phyloP scores from a whole-genome alignment of 495 filamentous ascomycete genomes.

The Aspergillus campestris region DNA sequence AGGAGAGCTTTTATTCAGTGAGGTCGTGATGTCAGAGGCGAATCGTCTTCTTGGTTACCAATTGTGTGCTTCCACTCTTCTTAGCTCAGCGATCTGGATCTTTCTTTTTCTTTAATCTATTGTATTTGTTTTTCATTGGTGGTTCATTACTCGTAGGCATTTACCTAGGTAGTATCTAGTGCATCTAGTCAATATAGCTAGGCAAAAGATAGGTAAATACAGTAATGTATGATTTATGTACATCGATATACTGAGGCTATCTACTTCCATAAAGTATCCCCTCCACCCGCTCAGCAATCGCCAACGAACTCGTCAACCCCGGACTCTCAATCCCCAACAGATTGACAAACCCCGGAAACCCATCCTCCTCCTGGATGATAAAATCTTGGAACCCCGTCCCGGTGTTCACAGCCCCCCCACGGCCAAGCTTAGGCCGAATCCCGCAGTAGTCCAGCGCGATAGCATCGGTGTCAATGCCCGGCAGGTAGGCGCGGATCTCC shows the following conservation, averaged over 20 bases:
- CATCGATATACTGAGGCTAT: background rate
- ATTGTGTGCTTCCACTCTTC: background rate
- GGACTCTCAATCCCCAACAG: constrained; percentile 92
- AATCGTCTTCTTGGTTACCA: constrained; percentile 2
- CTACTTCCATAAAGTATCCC: constrained; percentile 54
- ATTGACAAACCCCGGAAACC: constrained; percentile 82
- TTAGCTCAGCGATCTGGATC: background rate
- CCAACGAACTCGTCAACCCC: constrained; percentile 80
- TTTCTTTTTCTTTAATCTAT: background rate
- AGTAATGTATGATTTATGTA: background rate
- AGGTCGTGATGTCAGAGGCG: constrained; percentile 5
- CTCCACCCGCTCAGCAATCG: constrained; percentile 79
- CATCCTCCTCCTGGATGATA: constrained; percentile 71
- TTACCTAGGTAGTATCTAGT: too few relatives aligned
- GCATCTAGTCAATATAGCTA: too few relatives aligned
- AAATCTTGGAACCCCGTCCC: constrained; percentile 75
- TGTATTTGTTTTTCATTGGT: background rate
- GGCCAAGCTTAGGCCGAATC: constrained; percentile 77
- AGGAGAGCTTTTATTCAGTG: too few relatives aligned
- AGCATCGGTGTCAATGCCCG: constrained; percentile 53
- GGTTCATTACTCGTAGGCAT: too few relatives aligned
- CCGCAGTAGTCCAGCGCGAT: constrained; percentile 84
- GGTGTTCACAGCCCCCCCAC: constrained; percentile 46
- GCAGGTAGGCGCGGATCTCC: constrained; percentile 74
- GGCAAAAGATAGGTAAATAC: background rate